Base-by-base conservation (phyloP, 2,329 filamentous ascomycete genomes). In the Cordyceps farinosa region DNA sequence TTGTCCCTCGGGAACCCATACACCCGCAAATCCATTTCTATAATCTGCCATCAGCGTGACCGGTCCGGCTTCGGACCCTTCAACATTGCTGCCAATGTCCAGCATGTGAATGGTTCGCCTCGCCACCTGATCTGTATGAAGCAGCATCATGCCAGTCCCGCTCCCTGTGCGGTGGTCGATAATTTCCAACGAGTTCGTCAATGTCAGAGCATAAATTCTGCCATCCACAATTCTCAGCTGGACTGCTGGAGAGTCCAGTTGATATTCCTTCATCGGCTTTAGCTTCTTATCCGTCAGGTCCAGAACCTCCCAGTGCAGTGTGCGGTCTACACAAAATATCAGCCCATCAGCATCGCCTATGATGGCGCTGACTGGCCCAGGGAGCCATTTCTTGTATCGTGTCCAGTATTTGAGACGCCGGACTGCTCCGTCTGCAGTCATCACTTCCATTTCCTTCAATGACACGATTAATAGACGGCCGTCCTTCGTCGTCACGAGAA, bases 381-480 rank as follows among this genome's bases (percentile, higher is more conserved):
- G 70, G 45, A 80, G 70, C 9, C 70, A 72, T 54, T 72, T 79
- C 67, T 79, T 83, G 65, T 82, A 80, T 15, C 81, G 78, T n/a
- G 78, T 84, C 78, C 77, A 84, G 71, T 82, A 88, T 27, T 75
- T 77, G 62, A 87, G 61, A 55, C 65, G 65, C 52, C 66, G 67
- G 17, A 52, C 45, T 6, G 60, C 53, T 27, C 66, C 65, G 38
- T 70, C 55, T 36, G 66, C 63, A 3, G 57, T 42, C 30, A 68
- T 63, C 29, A 42, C 50, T 36, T 69, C 66, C 13, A 55, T 52
- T 34, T 62, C 65, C 44, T 79, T 77, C 7, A 82, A 77, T 1
- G 84, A 82, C 15, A 87, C 78, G 8, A 90, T 79, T 27, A 87
- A 69, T 13, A 90, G 74, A 5, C 80, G 77, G 1, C 86, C 86